Base-by-base conservation (phyloP, 257 asterid species). In the Voacanga thouarsii region DNA sequence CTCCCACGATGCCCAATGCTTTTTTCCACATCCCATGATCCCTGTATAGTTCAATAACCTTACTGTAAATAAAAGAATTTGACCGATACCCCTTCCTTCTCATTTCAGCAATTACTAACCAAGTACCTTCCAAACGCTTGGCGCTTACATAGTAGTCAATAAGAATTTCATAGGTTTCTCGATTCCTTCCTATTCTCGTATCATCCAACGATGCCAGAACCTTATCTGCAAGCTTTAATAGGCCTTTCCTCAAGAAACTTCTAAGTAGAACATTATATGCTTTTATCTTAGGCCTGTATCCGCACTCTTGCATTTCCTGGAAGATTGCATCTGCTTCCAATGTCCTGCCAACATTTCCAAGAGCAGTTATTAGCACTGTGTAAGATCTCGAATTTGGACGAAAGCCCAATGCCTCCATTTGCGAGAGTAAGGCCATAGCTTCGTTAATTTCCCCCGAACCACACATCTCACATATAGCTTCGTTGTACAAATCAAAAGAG, bases 21-120 rank as follows among this genome's bases (percentile, higher is more conserved):
- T 91, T 94, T 85, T 87, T 92, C 99, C 99, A 92, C 97, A 94
- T 92, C 85, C 99, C 97, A 14, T 90, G 93, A 79, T 94, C 97
- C 80, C 96, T 87, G 65, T 94, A 94, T 45, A 94, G 85, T 74
- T 88, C 91, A 23, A 92, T 90, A 68, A 94, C 88, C 86, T 91
- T 94, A 78, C 97, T 88, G 75, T 92, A 92, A 80, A 94, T 90
- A 68, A 84, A 92, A 8, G 97, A 87, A 84, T 90, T 84, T 2
- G 90, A 94, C 21, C 59, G 39, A 72, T 84, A 87, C 7, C 95
- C 97, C 75, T 83, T 84, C 44, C 79, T 79, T 90, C 88, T 94
- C 97, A 94, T 94, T 85, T 89, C 88, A 66, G 89, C 85, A 37
- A 94, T 89, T 72, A 94, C 89, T 26, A 63, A 84, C 97, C 97